These are phyloP conservation scores for Neopestalotiopsis sp. DNA, from an alignment of 2,329 filamentous ascomycete genomes.

Conservation along the genomic window DNA sequence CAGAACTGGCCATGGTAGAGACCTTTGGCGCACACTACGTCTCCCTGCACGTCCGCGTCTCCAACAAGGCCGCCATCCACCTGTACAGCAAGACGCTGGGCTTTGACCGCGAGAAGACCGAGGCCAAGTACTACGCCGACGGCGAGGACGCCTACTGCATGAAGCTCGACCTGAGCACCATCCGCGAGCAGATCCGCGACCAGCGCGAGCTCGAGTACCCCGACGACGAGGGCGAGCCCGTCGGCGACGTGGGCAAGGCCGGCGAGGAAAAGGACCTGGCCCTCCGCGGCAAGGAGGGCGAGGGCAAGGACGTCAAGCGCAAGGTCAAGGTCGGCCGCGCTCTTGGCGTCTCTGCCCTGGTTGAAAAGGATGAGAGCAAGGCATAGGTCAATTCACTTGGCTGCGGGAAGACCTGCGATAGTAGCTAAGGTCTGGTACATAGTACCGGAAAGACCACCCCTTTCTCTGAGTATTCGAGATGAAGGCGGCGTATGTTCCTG, in stretches of 20 bases:
- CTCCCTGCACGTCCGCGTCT: constrained; percentile 92
- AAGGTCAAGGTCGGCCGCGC: constrained; percentile 85
- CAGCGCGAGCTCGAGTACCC: constrained; percentile 18
- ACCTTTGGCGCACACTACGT: constrained; percentile 92
- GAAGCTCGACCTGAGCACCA: constrained; percentile 76
- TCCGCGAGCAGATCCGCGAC: constrained; percentile 57
- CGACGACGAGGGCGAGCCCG: constrained; percentile 69
- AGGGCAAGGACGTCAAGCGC: constrained; percentile 67
- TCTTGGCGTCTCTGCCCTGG: constrained; percentile 78
- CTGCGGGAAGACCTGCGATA: neutral
- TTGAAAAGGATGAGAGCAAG: constrained; percentile 71
- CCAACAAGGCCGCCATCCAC: constrained; percentile 87
- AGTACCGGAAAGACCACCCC: neutral
- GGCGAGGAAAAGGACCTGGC: constrained; percentile 32
- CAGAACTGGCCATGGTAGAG: constrained; percentile 95
- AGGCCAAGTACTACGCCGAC: constrained; percentile 94
- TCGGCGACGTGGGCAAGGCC: constrained; percentile 69
- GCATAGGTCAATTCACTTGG: constrained; percentile 27
- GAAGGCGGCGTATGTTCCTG: neutral
- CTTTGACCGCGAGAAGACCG: constrained; percentile 86
- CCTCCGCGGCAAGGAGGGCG: constrained; percentile 17
- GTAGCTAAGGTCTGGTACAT: neutral
- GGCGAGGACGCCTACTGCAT: constrained; percentile 96
- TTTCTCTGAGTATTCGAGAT: neutral
- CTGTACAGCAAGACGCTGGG: constrained; percentile 92